Conservation (phyloP, 2,329 filamentous ascomycete species). For the Penicillium frequentans region DNA sequence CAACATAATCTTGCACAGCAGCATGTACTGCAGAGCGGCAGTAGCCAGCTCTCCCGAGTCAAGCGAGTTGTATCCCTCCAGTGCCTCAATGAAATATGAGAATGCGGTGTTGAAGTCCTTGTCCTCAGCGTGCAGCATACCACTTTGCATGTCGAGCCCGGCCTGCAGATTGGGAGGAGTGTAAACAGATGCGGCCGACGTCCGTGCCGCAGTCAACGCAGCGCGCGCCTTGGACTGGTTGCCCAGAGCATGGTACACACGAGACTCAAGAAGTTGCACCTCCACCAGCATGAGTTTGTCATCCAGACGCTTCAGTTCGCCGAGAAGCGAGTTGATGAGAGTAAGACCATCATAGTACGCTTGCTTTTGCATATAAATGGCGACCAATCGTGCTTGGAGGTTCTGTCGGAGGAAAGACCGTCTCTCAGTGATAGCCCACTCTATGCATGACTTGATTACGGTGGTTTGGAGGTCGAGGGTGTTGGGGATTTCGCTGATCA, state of each 20-base stretch:
- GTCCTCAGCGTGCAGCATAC: conserved; percentile 97
- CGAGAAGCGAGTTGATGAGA: conserved; percentile 92
- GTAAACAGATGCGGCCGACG: conserved; percentile 94
- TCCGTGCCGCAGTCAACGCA: conserved; percentile 89
- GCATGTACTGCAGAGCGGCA: conserved; percentile 98
- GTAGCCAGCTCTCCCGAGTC: conserved; percentile 88
- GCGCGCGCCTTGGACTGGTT: conserved; percentile 96
- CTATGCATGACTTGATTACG: conserved; percentile 98
- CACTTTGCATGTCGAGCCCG: conserved; percentile 97
- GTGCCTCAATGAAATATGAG: conserved; percentile 98
- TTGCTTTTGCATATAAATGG: conserved; percentile 94
- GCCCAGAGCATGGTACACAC: conserved; percentile 94
- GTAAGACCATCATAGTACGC: conserved; percentile 96
- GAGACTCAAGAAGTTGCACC: conserved; percentile 94
- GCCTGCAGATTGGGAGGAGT: conserved; percentile 93
- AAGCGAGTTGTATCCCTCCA: conserved; percentile 93
- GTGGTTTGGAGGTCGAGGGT: conserved; percentile 90
- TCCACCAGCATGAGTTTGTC: conserved; percentile 98
- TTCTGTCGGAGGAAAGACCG: conserved; percentile 97
- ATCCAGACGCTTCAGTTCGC: conserved; percentile 95
- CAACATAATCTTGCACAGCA: conserved; percentile 99
- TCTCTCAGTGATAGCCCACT: conserved; percentile 94
- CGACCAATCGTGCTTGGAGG: conserved; percentile 91
- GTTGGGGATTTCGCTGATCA: conserved; percentile 91
- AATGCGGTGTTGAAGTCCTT: conserved; percentile 98